Evolutionary conservation across 73 alveolate species (phyloP).

Genomic region (Uronychia setigera): DNA sequence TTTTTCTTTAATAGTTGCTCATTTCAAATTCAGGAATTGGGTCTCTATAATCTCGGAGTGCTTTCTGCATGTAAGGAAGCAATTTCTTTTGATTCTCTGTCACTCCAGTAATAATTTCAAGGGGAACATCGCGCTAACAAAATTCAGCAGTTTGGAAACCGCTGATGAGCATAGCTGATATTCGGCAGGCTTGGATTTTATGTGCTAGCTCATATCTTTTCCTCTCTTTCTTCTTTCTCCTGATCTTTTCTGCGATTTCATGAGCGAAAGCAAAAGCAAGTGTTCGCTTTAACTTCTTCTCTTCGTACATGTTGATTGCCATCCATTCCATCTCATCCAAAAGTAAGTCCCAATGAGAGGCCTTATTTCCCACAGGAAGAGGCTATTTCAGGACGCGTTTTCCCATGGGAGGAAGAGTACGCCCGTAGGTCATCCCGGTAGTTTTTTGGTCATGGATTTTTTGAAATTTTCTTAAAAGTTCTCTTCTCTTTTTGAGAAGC

Average conservation of each 20-base stretch:
- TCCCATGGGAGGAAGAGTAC: not conserved
- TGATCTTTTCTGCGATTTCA: conserved; percentile 15
- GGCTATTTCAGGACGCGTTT: not conserved
- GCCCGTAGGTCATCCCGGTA: not conserved
- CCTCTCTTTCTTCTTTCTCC: conserved; percentile 2
- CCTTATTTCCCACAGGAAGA: not conserved
- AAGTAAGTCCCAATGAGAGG: conserved; percentile 14
- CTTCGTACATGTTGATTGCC: conserved; percentile 33
- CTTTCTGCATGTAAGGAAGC: not conserved
- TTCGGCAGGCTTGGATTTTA: not conserved
- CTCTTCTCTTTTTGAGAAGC: not conserved
- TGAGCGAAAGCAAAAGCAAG: conserved; percentile 15
- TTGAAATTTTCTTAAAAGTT: not conserved
- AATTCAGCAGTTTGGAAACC: too few relatives aligned
- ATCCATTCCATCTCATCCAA: conserved; percentile 38
- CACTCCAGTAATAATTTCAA: not conserved
- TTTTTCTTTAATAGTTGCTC: not conserved
- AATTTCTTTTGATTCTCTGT: not conserved
- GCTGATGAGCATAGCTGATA: not conserved
- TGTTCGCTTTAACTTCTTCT: conserved; percentile 19
- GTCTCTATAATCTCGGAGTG: not conserved
- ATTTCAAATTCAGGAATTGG: not conserved
- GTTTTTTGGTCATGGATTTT: not conserved
- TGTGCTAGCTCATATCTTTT: not conserved
- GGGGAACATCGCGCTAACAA: not conserved